These are phyloP conservation scores for Thymus quinquecostatus DNA, from an alignment of 257 asterid genomes.

Conservation along the genomic window DNA sequence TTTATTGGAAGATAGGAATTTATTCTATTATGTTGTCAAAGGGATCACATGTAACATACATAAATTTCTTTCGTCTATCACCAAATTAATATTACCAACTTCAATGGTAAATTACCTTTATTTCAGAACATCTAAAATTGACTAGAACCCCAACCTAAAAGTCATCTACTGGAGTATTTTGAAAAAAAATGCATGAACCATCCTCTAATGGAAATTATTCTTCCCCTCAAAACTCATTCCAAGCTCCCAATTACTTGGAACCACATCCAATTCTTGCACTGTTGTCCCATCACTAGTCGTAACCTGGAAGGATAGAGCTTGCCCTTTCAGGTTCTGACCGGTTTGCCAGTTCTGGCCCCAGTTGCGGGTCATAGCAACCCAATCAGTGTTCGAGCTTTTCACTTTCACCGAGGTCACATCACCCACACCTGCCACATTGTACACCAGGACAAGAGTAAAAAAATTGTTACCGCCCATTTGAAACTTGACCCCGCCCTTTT, in stretches of 20 bases:
- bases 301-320: slow-evolving; percentile 31
- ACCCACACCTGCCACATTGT: slow-evolving; percentile 54
- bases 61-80: no score
- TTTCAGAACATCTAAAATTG: no score
- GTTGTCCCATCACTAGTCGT: slow-evolving; percentile 31
- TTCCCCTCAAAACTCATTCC: slow-evolving; percentile 29
- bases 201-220: slow-evolving; percentile 11
- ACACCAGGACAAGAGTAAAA: slow-evolving; percentile 38
- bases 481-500: slow-evolving; percentile 41
- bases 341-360: slow-evolving; percentile 55
- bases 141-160: no score
- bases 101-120: neutral
- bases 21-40: neutral
- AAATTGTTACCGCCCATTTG: slow-evolving; percentile 41
- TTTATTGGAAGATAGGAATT: no score
- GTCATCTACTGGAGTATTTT: no score
- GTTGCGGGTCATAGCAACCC: slow-evolving; percentile 38
- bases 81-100: neutral
- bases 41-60: neutral
- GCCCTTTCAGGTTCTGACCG: slow-evolving; percentile 1
- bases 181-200: no score
- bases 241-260: slow-evolving; percentile 28
- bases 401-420: slow-evolving; percentile 36
- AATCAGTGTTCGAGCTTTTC: slow-evolving; percentile 25
- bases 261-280: slow-evolving; percentile 24